Base-by-base conservation (phyloP, 768 basidiomycete genomes). In the Butyriboletus loyo region DNA sequence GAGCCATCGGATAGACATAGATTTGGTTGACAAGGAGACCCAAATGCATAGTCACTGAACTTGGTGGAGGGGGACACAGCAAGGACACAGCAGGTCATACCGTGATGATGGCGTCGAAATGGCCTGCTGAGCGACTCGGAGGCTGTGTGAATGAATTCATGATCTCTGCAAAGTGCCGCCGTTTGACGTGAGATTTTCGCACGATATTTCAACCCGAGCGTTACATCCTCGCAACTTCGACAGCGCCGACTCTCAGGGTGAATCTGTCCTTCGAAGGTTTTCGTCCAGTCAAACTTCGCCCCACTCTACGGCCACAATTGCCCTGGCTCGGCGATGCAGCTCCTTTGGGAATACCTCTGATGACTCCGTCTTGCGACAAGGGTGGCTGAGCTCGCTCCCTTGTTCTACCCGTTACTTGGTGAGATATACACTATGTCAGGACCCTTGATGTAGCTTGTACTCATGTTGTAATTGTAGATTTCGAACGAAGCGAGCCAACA, bases 1-100 rank as follows among this genome's bases (percentile, higher is more conserved):
- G 24, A 9, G 28, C 19, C n/a, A n/a, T n/a, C n/a, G n/a, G n/a
- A n/a, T n/a, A 36, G 51, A 65, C 49, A 11, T 21, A 7, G 36
- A 17, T 19, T 53, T 39, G 11, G 64, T 56, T 45, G 63, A 46
- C 41, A 65, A 62, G 65, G 51, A 44, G 31, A n/a, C n/a, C n/a
- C n/a, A n/a, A n/a, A n/a, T n/a, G n/a, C n/a, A n/a, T n/a, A n/a
- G n/a, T n/a, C n/a, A n/a, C n/a, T n/a, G n/a, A n/a, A n/a, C n/a
- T n/a, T n/a, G n/a, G n/a, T n/a, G n/a, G n/a, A n/a, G n/a, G n/a
- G n/a, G n/a, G n/a, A n/a, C 58, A 61, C 55, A 60, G 59, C 31
- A 57, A 48, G 46, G 1, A 19, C 44, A 61, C 55, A 62, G 55
- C 59, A 57, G 31, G 43, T 6, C 6, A 4, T 10, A 34, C 15